phyloP scores from a whole-genome alignment of 192 early-diverging fungal genomes.

The Backusella westeae region DNA sequence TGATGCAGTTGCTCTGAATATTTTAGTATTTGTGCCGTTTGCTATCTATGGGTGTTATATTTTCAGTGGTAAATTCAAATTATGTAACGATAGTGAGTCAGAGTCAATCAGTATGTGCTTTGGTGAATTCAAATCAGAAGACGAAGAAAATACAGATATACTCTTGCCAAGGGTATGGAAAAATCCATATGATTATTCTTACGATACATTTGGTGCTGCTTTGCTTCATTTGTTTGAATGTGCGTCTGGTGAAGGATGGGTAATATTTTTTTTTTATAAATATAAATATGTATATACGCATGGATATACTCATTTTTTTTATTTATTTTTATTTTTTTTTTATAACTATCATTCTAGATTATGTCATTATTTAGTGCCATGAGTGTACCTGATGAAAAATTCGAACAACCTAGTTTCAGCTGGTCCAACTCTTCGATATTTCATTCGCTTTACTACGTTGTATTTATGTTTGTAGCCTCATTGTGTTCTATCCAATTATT shows the following conservation, averaged over 20 bases:
- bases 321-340: neutral
- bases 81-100: conserved; percentile 19
- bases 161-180: conserved; percentile 20
- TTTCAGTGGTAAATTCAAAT: conserved; percentile 18
- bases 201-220: conserved; percentile 17
- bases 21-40: conserved; percentile 29
- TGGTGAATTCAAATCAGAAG: conserved; percentile 17
- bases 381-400: conserved; percentile 9
- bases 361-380: conserved; percentile 26
- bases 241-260: conserved; percentile 33
- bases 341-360: conserved; percentile 1
- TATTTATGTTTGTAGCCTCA: conserved; percentile 30
- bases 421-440: conserved; percentile 15
- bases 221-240: conserved; percentile 25
- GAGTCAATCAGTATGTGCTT: neutral
- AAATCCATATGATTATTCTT: conserved; percentile 29
- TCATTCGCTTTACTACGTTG: conserved; percentile 22
- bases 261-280: neutral
- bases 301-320: neutral
- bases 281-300: neutral
- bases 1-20: conserved; percentile 15
- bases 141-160: neutral
- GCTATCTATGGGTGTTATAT: conserved; percentile 30
- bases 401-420: conserved; percentile 15
- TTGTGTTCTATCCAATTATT: conserved; percentile 29